Percentiles rank a stretch among this genome's conserved stretches.
These are phyloP conservation scores for Rhipidocladum racemiflorum DNA, from an alignment of 176 grass and related monocot species.

Conservation along the genomic window DNA sequence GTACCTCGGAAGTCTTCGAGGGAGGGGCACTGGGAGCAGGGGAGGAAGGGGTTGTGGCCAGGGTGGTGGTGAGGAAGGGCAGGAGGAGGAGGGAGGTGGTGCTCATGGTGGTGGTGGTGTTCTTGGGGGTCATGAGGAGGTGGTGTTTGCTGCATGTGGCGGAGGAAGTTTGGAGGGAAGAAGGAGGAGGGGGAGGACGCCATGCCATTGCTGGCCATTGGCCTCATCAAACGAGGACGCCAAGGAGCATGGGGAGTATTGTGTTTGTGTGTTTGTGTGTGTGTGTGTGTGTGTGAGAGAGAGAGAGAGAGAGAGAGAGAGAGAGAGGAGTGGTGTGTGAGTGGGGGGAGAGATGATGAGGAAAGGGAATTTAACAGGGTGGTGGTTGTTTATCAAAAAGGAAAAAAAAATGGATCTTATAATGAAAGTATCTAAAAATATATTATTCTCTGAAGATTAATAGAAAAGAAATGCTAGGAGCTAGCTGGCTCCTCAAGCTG, in stretches of 20 bases:
- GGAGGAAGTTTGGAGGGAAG: constrained; percentile 88
- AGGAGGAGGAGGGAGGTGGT: constrained; percentile 16
- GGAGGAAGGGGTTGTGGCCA: constrained; percentile 50
- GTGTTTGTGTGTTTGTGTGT: constrained; percentile 16
- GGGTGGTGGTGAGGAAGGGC: constrained; percentile 16
- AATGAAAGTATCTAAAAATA: neutral
- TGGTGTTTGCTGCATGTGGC: constrained; percentile 67
- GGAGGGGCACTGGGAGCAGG: constrained; percentile 51
- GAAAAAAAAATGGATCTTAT: neutral
- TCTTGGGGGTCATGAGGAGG: constrained; percentile 50
- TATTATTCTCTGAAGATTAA: neutral
- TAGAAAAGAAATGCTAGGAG: neutral
- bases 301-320: neutral
- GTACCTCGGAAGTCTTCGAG: constrained; percentile 74
- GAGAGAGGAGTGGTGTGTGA: neutral
- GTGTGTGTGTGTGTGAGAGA: neutral
- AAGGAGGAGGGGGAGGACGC: constrained; percentile 66
- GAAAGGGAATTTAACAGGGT: constrained; percentile 40
- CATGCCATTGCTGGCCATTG: constrained; percentile 90
- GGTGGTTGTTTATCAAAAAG: constrained; percentile 22
- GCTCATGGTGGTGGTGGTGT: constrained; percentile 33
- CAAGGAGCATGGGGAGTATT: constrained; percentile 38
- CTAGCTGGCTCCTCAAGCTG: neutral
- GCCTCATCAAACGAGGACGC: constrained; percentile 41
- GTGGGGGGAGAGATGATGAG: constrained; percentile 24